Conservation (phyloP, 2,329 filamentous ascomycete species). For the Colletotrichum trifolii region DNA sequence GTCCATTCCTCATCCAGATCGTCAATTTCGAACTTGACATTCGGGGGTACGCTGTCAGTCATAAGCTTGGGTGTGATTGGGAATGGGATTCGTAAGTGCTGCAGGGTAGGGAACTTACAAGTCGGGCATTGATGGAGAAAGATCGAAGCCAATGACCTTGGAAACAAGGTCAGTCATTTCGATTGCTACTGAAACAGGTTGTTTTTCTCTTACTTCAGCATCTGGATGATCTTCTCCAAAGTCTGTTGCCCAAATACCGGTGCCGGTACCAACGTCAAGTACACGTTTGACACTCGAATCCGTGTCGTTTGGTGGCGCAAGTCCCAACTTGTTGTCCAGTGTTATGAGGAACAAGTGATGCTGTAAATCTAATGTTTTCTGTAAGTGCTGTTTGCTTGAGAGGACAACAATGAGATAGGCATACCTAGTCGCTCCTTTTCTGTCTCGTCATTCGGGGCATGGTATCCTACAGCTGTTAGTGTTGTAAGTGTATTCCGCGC, state of each 20-base stretch:
- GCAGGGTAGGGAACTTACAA: slow-evolving; percentile 40
- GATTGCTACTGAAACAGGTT: too few relatives aligned
- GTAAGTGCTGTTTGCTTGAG: background rate
- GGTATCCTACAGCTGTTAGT: slow-evolving; percentile 39
- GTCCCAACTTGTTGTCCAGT: slow-evolving; percentile 43
- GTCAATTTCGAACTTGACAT: slow-evolving; percentile 52
- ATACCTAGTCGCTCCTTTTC: slow-evolving; percentile 27
- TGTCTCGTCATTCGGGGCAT: slow-evolving; percentile 15
- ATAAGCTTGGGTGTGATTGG: slow-evolving; percentile 40
- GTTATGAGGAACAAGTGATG: slow-evolving; percentile 63
- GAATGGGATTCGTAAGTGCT: background rate
- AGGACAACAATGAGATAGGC: slow-evolving; percentile 36
- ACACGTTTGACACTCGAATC: slow-evolving; percentile 33
- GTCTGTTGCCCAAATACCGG: slow-evolving; percentile 49
- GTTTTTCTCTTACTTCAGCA: slow-evolving; percentile 39
- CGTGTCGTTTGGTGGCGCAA: slow-evolving; percentile 4
- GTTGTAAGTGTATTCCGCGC: background rate
- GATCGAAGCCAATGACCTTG: slow-evolving; percentile 51
- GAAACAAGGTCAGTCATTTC: background rate
- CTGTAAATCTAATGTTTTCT: slow-evolving; percentile 53
- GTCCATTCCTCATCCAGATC: slow-evolving; percentile 44
- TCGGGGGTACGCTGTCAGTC: slow-evolving; percentile 50
- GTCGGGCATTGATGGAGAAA: slow-evolving; percentile 53
- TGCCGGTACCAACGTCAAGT: slow-evolving; percentile 43
- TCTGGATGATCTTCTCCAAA: slow-evolving; percentile 51